These are phyloP conservation scores for Stylonectria norvegica DNA, from an alignment of 2,329 filamentous ascomycete genomes.

Conservation along the genomic window DNA sequence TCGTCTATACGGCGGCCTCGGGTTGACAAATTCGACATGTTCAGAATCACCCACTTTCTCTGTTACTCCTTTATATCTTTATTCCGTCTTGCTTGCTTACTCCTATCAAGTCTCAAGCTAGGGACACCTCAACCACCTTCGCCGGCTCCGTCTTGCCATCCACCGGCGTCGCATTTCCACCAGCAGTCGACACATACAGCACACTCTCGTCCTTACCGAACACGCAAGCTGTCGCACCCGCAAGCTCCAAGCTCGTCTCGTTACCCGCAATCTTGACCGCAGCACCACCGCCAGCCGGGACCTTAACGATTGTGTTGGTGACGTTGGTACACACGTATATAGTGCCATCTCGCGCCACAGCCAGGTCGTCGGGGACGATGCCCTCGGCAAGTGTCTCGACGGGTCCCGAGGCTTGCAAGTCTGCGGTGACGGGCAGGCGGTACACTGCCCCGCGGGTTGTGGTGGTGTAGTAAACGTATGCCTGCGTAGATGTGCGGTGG, in stretches of 20 bases:
- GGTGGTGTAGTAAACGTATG: conserved; percentile 17
- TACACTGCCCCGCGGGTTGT: conserved; percentile 16
- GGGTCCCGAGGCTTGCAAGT: conserved; percentile 7
- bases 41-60: not conserved
- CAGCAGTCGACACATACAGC: conserved; percentile 17
- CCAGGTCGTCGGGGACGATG: conserved; percentile 17
- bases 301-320: conserved; percentile 15
- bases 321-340: conserved; percentile 19
- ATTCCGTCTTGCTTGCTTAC: not conserved
- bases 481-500: conserved; percentile 11
- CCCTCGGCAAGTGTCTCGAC: conserved; percentile 13
- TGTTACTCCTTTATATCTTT: conserved; percentile 2
- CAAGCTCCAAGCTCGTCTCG: conserved; percentile 6
- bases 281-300: conserved; percentile 4
- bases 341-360: conserved; percentile 15
- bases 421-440: conserved; percentile 11
- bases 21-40: not conserved
- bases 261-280: conserved; percentile 8
- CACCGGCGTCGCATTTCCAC: conserved; percentile 11
- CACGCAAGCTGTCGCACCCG: conserved; percentile 16
- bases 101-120: conserved; percentile 1
- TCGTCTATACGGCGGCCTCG: conserved; percentile 1
- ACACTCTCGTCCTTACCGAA: conserved; percentile 8
- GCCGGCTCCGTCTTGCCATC: conserved; percentile 20
- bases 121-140: conserved; percentile 15